Base-by-base conservation (phyloP, 257 asterid species). In the Ilex asprella region DNA sequence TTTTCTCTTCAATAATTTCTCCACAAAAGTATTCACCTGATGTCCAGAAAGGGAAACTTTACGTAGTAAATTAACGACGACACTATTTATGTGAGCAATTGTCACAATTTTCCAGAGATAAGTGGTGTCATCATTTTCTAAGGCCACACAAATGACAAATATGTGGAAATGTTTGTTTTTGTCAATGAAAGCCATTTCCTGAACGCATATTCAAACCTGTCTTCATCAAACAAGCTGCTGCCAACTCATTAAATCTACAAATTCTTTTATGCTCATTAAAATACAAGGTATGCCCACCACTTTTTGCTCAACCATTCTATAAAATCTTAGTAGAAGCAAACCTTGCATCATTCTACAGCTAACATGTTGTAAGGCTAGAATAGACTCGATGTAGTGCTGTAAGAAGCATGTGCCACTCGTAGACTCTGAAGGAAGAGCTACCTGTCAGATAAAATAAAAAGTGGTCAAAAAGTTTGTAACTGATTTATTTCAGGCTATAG, bases 341-440 rank as follows among this genome's bases (percentile, higher is more conserved):
- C 96, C 98, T 88, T 80, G 81, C 10, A 73, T 84, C 50, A 80
- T 78, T 65, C 65, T 64, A 69, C 86, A 79, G 78, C 95, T 89
- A 35, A 88, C 80, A 65, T 85, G 94, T 85, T 92, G 96, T 64
- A 92, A 78, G 77, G 96, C 97, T 75, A 92, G 83, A 76, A 92
- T 85, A 74, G 91, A 85, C 67, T 92, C 97, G 67, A 92, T 80
- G 69, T 92, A 89, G 67, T 83, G 89, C 69, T 92, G 97, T 78
- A 92, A 77, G 80, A 84, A 92, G 73, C 97, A 92, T 61, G 89
- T 81, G 60, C 96, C 94, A 16, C 89, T 80, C 55, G 84, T 83
- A 30, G 95, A 73, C 71, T 92, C 99, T 61, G 77, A 27, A 60
- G 99, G 99, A 70, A 92, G 84, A 73, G 97, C 95, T 72, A 92